A percentile compares a stretch with the other conserved stretches of the same genome.
Conservation (phyloP, 805 yeast genomes). For the Kodamaea hsintzibuensis region DNA sequence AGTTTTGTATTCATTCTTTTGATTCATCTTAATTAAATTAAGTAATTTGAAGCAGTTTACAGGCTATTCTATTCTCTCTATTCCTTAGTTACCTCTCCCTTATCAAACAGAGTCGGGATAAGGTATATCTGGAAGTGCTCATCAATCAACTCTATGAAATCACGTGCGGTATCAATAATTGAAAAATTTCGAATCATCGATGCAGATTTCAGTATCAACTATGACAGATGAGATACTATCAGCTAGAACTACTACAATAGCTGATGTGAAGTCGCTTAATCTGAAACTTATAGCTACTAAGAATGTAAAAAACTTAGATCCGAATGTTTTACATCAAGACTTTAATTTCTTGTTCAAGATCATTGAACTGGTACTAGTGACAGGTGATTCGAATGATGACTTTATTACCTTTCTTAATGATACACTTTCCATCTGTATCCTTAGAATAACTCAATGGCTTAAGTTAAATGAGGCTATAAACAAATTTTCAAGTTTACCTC, state of each 20-base stretch:
- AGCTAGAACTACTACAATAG: background rate
- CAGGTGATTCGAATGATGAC: constrained; percentile 10
- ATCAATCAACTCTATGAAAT: no score
- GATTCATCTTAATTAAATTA: no score
- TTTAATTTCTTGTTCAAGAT: background rate
- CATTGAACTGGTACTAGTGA: background rate
- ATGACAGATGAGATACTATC: background rate
- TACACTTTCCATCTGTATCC: constrained; percentile 62
- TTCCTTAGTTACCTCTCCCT: no score
- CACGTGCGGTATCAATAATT: background rate
- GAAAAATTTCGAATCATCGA: background rate
- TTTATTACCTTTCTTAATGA: constrained; percentile 38
- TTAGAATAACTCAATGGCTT: constrained; percentile 49
- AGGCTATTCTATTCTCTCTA: no score
- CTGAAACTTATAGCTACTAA: background rate
- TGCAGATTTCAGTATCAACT: background rate
- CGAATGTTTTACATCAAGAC: background rate
- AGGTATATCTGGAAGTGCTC: no score
- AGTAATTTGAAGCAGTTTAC: no score
- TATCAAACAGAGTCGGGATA: no score
- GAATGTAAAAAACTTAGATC: background rate
- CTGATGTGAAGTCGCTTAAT: background rate
- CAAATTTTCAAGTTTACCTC: constrained; percentile 18
- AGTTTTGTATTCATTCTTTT: no score
- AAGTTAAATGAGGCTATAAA: constrained; percentile 12